Evolutionary conservation across 176 grass and related monocot species (phyloP).

Genomic region (Saccharum spontaneum): DNA sequence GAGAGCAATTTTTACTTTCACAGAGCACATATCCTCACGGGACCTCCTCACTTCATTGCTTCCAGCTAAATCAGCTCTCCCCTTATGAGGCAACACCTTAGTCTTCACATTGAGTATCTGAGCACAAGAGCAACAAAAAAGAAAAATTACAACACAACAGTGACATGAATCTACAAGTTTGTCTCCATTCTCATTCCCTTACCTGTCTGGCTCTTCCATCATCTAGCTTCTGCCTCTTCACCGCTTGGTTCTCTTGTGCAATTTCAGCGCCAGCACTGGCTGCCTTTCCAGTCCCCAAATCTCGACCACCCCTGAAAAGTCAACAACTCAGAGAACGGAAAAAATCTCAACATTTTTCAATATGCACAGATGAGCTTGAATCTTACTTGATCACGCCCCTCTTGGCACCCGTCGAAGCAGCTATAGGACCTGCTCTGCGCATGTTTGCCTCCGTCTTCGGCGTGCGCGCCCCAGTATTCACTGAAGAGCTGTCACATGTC

Average conservation of each 20-base stretch:
- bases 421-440: slow-evolving; percentile 30
- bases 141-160: neutral
- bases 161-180: neutral
- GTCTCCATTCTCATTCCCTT: slow-evolving; percentile 5
- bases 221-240: slow-evolving; percentile 93
- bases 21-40: slow-evolving; percentile 20
- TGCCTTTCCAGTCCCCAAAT: slow-evolving; percentile 17
- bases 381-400: slow-evolving; percentile 65
- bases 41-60: slow-evolving; percentile 40
- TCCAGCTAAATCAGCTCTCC: slow-evolving; percentile 40
- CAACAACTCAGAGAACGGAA: slow-evolving; percentile 9
- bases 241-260: slow-evolving; percentile 75
- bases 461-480: slow-evolving; percentile 31
- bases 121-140: slow-evolving; percentile 4
- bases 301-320: slow-evolving; percentile 16
- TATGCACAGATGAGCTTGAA: neutral
- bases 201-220: slow-evolving; percentile 66
- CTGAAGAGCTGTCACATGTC: neutral
- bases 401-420: slow-evolving; percentile 38
- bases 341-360: neutral
- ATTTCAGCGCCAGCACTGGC: slow-evolving; percentile 41
- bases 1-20: slow-evolving; percentile 52
- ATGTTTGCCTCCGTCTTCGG: slow-evolving; percentile 32
- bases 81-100: slow-evolving; percentile 67
- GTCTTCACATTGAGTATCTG: slow-evolving; percentile 89